Percentiles rank a stretch among this genome's conserved stretches.
Conservation (phyloP, 1,139 yeast species). For the Geotrichum carabidarum region DNA sequence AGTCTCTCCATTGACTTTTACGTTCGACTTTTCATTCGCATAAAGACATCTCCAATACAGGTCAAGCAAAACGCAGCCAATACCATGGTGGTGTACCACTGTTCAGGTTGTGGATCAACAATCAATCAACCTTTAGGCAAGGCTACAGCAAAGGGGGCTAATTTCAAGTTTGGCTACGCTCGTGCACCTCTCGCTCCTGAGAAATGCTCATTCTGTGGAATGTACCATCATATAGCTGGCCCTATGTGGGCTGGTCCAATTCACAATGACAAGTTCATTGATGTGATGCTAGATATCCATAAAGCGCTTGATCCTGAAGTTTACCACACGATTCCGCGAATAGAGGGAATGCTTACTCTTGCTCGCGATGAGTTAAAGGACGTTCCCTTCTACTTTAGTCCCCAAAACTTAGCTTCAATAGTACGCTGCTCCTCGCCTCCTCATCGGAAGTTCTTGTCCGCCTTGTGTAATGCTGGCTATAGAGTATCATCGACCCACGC, state of each 20-base stretch:
- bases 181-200: conserved; percentile 53
- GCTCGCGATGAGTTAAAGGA: conserved; percentile 63
- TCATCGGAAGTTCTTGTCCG: conserved; percentile 63
- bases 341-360: conserved; percentile 85
- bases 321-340: conserved; percentile 76
- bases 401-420: conserved; percentile 58
- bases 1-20: conserved; percentile 87
- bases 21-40: conserved; percentile 76
- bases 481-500: conserved; percentile 85
- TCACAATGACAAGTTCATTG: conserved; percentile 64
- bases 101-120: conserved; percentile 81
- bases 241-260: conserved; percentile 92
- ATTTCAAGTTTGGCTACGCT: conserved; percentile 50
- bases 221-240: conserved; percentile 73
- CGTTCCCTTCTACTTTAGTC: conserved; percentile 64
- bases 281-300: conserved; percentile 55
- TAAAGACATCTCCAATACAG: conserved; percentile 67
- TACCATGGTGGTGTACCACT: conserved; percentile 74
- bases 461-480: conserved; percentile 81
- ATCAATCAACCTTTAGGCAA: conserved; percentile 68
- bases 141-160: conserved; percentile 35
- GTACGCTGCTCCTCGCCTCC: conserved; percentile 83
- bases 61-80: conserved; percentile 67
- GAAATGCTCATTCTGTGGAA: conserved; percentile 64
- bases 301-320: conserved; percentile 45